Evolutionary conservation across 345 rosid genomes (phyloP).

Genomic region (Hibiscus syriacus): DNA sequence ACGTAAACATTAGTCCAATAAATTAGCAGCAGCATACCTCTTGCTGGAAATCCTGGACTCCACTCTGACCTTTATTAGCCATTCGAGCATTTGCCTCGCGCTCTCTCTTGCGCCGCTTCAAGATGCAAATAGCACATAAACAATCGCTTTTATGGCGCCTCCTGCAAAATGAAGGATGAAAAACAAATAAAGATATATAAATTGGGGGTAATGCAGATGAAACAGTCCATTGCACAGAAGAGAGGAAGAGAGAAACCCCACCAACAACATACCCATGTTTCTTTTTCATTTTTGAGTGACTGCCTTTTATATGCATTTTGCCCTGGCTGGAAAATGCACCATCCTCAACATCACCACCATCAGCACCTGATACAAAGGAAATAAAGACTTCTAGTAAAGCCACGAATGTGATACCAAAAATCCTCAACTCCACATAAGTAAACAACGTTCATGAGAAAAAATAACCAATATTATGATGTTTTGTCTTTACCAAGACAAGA

Average conservation of each 20-base stretch:
- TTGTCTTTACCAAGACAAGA: not conserved
- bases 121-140: conserved; percentile 84
- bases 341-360: conserved; percentile 33
- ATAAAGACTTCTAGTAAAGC: not conserved
- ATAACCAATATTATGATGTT: not conserved
- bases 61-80: conserved; percentile 43
- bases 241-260: conserved; percentile 9
- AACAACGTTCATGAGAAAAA: not conserved
- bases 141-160: conserved; percentile 92
- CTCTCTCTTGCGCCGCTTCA: conserved; percentile 86
- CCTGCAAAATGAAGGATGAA: conserved; percentile 34
- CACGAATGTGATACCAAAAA: not conserved
- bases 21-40: conserved; percentile 32
- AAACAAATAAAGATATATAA: not conserved
- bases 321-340: conserved; percentile 32
- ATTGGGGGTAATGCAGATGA: not conserved
- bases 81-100: conserved; percentile 64
- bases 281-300: conserved; percentile 56
- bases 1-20: not conserved
- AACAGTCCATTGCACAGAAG: not conserved
- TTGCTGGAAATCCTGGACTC: conserved; percentile 48
- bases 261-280: conserved; percentile 68
- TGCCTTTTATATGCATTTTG: conserved; percentile 41
- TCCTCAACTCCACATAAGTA: not conserved
- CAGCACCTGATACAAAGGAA: conserved; percentile 23